These are phyloP conservation scores for Penicillium decumbens DNA, from an alignment of 2,329 filamentous ascomycete genomes.

Conservation along the genomic window DNA sequence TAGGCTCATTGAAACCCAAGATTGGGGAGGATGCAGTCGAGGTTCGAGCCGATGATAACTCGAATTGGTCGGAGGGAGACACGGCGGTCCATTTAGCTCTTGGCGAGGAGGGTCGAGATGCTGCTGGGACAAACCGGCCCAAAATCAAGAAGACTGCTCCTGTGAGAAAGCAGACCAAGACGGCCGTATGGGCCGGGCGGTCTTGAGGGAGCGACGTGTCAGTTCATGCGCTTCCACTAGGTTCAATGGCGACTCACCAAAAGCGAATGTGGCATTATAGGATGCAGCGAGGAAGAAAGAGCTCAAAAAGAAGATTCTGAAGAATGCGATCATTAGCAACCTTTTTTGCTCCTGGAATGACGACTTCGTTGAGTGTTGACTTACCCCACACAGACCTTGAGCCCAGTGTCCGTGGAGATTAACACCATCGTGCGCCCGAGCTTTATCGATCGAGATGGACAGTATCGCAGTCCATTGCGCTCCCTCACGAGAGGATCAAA, in stretches of 20 bases:
- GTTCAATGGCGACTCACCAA: slow-evolving; percentile 29
- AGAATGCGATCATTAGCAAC: slow-evolving; percentile 18
- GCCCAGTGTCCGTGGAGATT: slow-evolving; percentile 29
- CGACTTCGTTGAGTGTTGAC: slow-evolving; percentile 6
- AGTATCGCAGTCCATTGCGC: slow-evolving; percentile 15
- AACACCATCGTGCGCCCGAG: slow-evolving; percentile 24
- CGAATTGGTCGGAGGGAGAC: slow-evolving; percentile 27
- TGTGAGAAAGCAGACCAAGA: slow-evolving; percentile 40
- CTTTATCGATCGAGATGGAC: slow-evolving; percentile 2
- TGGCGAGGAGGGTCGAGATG: slow-evolving; percentile 22
- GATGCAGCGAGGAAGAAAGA: slow-evolving; percentile 33
- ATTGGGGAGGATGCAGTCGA: slow-evolving; percentile 12
- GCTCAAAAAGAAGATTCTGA: slow-evolving; percentile 33
- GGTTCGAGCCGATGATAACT: slow-evolving; percentile 18
- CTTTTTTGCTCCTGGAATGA: slow-evolving; percentile 1
- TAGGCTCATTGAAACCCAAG: slow-evolving; percentile 4
- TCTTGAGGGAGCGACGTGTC: slow-evolving; percentile 30
- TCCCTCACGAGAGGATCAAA: slow-evolving; percentile 3
- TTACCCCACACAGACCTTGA: slow-evolving; percentile 34
- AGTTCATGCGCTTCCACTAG: slow-evolving; percentile 8
- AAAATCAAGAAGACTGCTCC: slow-evolving; percentile 37
- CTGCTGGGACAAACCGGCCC: slow-evolving; percentile 31
- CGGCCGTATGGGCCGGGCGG: slow-evolving; percentile 44
- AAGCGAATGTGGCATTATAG: slow-evolving; percentile 38
- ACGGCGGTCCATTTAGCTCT: slow-evolving; percentile 27